Conservation (phyloP, 1,284 basidiomycete species). For the Microbotryum saponariae region DNA sequence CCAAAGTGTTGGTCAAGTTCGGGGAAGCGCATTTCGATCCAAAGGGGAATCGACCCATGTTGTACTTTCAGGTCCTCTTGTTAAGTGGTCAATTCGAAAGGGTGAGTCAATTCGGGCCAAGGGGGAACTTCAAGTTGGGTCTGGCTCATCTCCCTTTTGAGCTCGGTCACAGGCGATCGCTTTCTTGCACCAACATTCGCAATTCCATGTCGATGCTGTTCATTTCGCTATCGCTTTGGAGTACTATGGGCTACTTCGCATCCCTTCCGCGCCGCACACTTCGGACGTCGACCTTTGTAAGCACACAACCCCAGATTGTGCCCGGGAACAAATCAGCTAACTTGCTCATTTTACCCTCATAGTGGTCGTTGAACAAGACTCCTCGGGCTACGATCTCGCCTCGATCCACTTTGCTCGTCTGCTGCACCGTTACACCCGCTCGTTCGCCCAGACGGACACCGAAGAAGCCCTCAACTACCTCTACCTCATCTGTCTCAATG, state of each 20-base stretch:
- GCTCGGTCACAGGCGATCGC: constrained; percentile 63
- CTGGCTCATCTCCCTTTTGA: not conserved
- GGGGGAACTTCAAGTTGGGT: not conserved
- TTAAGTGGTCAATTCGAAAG: constrained; percentile 92
- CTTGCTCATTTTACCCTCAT: not conserved
- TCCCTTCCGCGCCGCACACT: constrained; percentile 66
- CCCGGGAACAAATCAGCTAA: too few species aligned
- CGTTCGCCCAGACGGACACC: constrained; percentile 83
- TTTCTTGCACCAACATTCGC: constrained; percentile 77
- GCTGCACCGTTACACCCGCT: constrained; percentile 85
- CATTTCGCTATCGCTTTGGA: constrained; percentile 86
- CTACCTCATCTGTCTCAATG: constrained; percentile 73
- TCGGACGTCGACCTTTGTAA: constrained; percentile 73
- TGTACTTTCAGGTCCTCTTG: constrained; percentile 84
- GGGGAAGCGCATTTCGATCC: constrained; percentile 88
- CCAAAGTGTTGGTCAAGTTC: constrained; percentile 72
- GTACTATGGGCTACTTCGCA: constrained; percentile 86
- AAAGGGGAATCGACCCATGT: constrained; percentile 53
- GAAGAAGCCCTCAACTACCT: constrained; percentile 93
- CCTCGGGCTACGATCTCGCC: constrained; percentile 15
- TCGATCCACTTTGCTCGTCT: constrained; percentile 72
- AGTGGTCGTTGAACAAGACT: constrained; percentile 5
- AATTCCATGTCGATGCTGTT: constrained; percentile 86
- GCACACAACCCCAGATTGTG: constrained; percentile 38
- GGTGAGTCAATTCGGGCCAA: constrained; percentile 46